These are phyloP conservation scores for Uronychia binucleata DNA, from an alignment of 73 alveolate genomes.

Conservation along the genomic window DNA sequence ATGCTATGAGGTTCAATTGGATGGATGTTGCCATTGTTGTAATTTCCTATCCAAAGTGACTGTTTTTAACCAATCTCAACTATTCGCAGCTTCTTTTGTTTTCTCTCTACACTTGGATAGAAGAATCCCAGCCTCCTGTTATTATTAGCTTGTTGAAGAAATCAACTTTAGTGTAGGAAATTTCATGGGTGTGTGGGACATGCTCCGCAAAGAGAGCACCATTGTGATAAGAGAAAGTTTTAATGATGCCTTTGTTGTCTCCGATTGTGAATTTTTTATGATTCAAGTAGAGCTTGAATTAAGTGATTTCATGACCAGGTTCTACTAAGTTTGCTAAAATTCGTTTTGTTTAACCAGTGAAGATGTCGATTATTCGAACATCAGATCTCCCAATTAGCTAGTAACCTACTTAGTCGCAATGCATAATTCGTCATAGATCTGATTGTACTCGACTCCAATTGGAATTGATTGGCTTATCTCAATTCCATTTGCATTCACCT, in stretches of 20 bases:
- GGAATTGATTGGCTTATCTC: conserved; percentile 33
- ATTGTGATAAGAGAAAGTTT: conserved; percentile 12
- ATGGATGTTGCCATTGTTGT: conserved; percentile 14
- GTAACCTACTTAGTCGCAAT: conserved; percentile 14
- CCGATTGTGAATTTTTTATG: conserved; percentile 32
- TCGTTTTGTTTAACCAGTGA: conserved; percentile 21
- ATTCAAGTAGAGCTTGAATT: conserved; percentile 21
- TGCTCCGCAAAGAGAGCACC: conserved; percentile 23
- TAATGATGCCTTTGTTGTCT: conserved; percentile 22
- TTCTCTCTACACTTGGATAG: conserved; percentile 30
- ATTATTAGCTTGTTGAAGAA: conserved; percentile 18
- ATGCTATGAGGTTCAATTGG: conserved; percentile 24
- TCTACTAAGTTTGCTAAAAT: conserved; percentile 28
- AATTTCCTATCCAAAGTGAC: conserved; percentile 38
- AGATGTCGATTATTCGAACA: conserved; percentile 31
- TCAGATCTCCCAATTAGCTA: conserved; percentile 16
- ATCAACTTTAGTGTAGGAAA: conserved; percentile 26
- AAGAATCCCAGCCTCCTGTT: conserved; percentile 50
- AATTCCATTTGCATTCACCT: conserved; percentile 57
- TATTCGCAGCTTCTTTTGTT: conserved; percentile 9
- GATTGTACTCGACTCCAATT: conserved; percentile 33
- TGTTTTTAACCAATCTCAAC: conserved; percentile 31
- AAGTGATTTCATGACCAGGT: conserved; percentile 38
- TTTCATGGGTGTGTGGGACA: conserved; percentile 28
- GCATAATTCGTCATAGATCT: conserved; percentile 6